These are phyloP conservation scores for Rhodomyrtus tomentosa DNA, from an alignment of 345 rosid species.

Conservation along the genomic window DNA sequence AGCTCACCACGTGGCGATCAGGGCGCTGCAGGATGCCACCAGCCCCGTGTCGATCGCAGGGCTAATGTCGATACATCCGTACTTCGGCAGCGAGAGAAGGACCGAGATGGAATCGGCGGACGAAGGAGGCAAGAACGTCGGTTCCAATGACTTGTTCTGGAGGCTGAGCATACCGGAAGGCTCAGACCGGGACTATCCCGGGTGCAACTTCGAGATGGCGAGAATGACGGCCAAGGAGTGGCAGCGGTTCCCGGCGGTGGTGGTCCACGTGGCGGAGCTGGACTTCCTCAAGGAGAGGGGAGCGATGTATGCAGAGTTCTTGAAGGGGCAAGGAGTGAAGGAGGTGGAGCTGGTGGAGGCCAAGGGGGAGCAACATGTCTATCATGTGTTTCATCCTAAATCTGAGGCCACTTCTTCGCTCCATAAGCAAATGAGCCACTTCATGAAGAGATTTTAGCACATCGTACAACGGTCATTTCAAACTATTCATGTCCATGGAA, in stretches of 20 bases:
- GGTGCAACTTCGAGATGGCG: conserved; percentile 38
- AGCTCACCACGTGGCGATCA: conserved; percentile 33
- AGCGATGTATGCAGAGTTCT: conserved; percentile 28
- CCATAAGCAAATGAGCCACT: conserved; percentile 34
- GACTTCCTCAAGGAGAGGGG: conserved; percentile 66
- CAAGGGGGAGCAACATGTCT: conserved; percentile 30
- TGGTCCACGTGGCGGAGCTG: conserved; percentile 38
- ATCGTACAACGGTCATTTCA: not conserved
- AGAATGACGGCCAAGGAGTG: conserved; percentile 21
- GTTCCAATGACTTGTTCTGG: conserved; percentile 52
- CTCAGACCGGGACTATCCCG: conserved; percentile 28
- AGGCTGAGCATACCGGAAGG: conserved; percentile 40
- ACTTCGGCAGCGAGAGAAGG: conserved; percentile 47
- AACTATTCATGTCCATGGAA: not conserved
- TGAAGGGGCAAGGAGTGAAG: conserved; percentile 27
- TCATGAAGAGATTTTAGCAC: conserved; percentile 14
- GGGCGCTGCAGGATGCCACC: conserved; percentile 9
- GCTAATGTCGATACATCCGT: conserved; percentile 41
- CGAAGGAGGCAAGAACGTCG: conserved; percentile 11
- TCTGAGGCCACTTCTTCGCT: conserved; percentile 38
- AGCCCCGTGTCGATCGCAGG: conserved; percentile 23
- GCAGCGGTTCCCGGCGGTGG: conserved; percentile 30
- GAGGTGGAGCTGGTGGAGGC: conserved; percentile 30
- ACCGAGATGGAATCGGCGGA: conserved; percentile 25
- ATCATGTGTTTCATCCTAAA: conserved; percentile 36